Percentiles rank a stretch among this genome's conserved stretches.
phyloP scores from a whole-genome alignment of 805 yeast species.

The Yarrowia keelungensis region DNA sequence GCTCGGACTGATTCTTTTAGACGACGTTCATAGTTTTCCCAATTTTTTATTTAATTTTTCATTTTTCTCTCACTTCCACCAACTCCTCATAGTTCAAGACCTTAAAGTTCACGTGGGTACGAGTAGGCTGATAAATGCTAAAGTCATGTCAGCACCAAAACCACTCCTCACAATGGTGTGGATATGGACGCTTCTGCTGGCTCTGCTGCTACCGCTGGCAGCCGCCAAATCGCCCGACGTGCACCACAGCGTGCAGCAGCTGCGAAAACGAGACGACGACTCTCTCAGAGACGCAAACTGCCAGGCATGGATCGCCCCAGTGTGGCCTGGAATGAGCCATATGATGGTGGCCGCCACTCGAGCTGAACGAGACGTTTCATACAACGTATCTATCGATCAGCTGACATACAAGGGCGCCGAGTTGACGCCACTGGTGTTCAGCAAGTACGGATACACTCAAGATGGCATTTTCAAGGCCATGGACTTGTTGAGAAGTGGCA shows the following conservation, averaged over 20 bases:
- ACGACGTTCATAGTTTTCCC: too few relatives aligned
- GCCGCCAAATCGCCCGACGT: constrained; percentile 11
- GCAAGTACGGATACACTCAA: constrained; percentile 47
- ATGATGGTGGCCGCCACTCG: constrained; percentile 35
- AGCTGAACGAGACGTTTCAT: constrained; percentile 50
- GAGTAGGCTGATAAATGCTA: too few relatives aligned
- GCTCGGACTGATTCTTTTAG: too few relatives aligned
- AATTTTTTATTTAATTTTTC: too few relatives aligned
- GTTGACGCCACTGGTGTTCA: constrained; percentile 48
- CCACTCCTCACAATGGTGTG: constrained; percentile 35
- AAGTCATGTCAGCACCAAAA: background rate
- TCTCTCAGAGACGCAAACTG: background rate
- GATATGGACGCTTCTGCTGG: constrained; percentile 29
- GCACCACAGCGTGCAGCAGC: constrained; percentile 15
- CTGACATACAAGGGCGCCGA: constrained; percentile 49
- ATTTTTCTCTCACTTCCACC: background rate
- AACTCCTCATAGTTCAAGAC: background rate
- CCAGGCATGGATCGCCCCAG: constrained; percentile 23
- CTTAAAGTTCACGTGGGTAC: constrained; percentile 11
- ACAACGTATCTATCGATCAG: constrained; percentile 49
- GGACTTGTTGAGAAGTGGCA: constrained; percentile 50
- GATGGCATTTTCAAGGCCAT: constrained; percentile 44
- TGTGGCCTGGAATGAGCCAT: constrained; percentile 29
- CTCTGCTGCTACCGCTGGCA: constrained; percentile 4
- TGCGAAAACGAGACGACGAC: constrained; percentile 28